Base-by-base conservation (phyloP, 1,284 basidiomycete genomes). In the Cutaneotrichosporon sp. region DNA sequence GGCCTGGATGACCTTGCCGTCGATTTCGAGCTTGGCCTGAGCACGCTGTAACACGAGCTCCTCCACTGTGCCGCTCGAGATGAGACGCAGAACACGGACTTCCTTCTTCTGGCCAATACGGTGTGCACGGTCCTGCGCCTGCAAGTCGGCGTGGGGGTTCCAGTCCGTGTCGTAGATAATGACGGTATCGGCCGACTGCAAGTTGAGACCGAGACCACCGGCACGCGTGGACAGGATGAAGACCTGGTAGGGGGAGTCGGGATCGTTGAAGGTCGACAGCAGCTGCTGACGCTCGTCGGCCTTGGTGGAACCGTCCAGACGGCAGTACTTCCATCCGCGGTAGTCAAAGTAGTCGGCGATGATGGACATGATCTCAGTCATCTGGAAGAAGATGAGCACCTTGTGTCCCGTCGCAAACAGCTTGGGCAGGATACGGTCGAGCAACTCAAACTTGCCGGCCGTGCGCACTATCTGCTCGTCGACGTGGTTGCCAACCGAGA, bases 31-130 rank as follows among this genome's bases (percentile, higher is more conserved):
- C 80, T 99, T 99, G 76, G 85, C 90, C 60, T 91, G 85, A 3
- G 96, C 96, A 60, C 92, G 84, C 43, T 89, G 87, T 62, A 96
- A 86, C 81, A 97, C 97, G 9, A 92, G 90, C 77, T 98, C 94
- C 75, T 98, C 96, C 16, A 98, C 92, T 61, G 90, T 96, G 78
- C 94, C 93, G 74, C 94, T 90, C 6, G 94, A 97, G 69, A 99
- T 93, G 71, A 99, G 88, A 63, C 94, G 86, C 60, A 98, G 79
- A 61, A 99, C 97, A 35, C 93, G 84, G 33, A 99, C 96, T 52
- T 93, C 89, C 77, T 96, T 96, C 63, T 96, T 99, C 72, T 99
- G 96, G 59, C 96, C 96, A 67, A 98, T 98, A 83, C 96, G 93
- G 80, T 99, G 94, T 11, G 91, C 91, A 80, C 90, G 75, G 65